Conservation (phyloP, 1,284 basidiomycete genomes). For the Agroathelia rolfsii region DNA sequence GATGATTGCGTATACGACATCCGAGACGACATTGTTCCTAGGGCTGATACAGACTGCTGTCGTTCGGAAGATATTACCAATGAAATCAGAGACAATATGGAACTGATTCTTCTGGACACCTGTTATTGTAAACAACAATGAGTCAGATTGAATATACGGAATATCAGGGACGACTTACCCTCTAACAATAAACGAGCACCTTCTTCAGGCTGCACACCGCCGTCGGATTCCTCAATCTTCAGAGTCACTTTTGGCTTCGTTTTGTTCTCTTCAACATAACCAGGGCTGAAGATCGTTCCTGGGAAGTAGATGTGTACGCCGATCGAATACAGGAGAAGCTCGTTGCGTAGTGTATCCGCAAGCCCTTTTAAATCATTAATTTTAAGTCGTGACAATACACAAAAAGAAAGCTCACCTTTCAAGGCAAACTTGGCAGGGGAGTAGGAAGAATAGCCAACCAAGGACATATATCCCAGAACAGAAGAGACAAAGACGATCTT, state of each 20-base stretch:
- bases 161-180: conserved; percentile 19
- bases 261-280: conserved; percentile 52
- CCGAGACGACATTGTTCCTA: too few relatives aligned
- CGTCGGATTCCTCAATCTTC: conserved; percentile 57
- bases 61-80: too few relatives aligned
- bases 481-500: conserved; percentile 82
- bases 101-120: conserved; percentile 67
- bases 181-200: conserved; percentile 41
- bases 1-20: too few relatives aligned
- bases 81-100: too few relatives aligned
- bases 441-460: conserved; percentile 83
- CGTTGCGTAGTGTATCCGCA: conserved; percentile 58
- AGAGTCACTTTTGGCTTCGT: conserved; percentile 54
- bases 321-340: conserved; percentile 53
- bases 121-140: conserved; percentile 15
- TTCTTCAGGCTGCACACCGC: conserved; percentile 36
- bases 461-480: conserved; percentile 70
- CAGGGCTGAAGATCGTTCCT: conserved; percentile 53
- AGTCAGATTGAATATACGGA: not conserved
- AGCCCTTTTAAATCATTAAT: conserved; percentile 32
- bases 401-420: conserved; percentile 51
- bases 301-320: conserved; percentile 53
- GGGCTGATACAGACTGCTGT: too few relatives aligned
- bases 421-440: conserved; percentile 86
- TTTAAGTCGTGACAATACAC: too few relatives aligned